Conservation (phyloP, 2,329 filamentous ascomycete species). For the Fusarium ambrosium region DNA sequence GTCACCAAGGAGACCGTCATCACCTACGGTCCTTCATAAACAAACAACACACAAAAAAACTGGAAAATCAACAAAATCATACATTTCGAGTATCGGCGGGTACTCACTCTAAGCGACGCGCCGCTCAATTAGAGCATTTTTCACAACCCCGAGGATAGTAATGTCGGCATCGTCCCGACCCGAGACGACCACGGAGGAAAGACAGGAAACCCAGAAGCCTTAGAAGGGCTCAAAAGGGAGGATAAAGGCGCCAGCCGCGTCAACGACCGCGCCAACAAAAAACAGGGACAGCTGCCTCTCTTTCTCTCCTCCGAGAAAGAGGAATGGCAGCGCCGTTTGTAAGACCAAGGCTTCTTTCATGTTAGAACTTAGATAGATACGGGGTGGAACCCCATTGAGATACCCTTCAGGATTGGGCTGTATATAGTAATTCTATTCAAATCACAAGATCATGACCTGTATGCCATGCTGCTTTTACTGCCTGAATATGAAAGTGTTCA, state of each 20-base stretch:
- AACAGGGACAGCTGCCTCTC: not conserved
- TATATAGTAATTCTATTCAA: constrained; percentile 1
- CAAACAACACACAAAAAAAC: not conserved
- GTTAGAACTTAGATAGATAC: not conserved
- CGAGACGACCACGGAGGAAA: constrained; percentile 5
- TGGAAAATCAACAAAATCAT: not conserved
- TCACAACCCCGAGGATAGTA: not conserved
- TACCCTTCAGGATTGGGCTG: constrained; percentile 1
- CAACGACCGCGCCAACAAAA: not conserved
- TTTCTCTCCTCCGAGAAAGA: not conserved
- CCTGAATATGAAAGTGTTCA: not conserved
- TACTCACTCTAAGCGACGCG: constrained; percentile 13
- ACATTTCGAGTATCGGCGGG: not conserved
- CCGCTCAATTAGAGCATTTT: constrained; percentile 26
- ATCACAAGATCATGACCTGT: not conserved
- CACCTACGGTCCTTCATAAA: constrained; percentile 35
- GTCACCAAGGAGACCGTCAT: constrained; percentile 45
- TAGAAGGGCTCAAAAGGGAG: not conserved
- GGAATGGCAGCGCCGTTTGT: not conserved
- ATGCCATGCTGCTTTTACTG: not conserved
- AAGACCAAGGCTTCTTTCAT: not conserved
- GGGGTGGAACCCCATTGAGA: not conserved
- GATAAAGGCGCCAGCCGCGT: constrained; percentile 3
- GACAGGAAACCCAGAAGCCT: not conserved
- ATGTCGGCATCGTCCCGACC: constrained; percentile 2